Percentiles rank a stretch among this genome's conserved stretches.
These are phyloP conservation scores for Barbarea vulgaris DNA, from an alignment of 345 rosid species.

Conservation along the genomic window DNA sequence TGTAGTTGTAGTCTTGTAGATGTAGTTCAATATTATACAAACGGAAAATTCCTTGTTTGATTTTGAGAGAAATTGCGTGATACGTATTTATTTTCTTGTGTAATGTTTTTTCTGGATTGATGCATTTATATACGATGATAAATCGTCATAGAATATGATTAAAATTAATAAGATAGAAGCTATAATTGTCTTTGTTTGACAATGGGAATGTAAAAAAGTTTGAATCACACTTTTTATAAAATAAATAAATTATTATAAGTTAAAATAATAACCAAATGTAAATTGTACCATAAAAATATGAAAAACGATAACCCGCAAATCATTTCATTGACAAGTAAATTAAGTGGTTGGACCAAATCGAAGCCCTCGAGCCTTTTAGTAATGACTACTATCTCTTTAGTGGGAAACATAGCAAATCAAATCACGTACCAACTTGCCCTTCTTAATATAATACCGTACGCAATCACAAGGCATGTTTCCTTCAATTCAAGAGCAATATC, in stretches of 20 bases:
- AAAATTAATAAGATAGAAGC: neutral
- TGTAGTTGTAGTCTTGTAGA: neutral
- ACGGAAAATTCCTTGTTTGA: neutral
- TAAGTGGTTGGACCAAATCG: neutral
- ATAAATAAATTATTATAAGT: neutral
- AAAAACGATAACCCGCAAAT: neutral
- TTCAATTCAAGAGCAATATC: slow-evolving; percentile 12
- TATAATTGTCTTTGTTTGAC: neutral
- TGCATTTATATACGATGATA: neutral
- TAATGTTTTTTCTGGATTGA: neutral
- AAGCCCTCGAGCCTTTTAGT: neutral
- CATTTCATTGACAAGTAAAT: neutral
- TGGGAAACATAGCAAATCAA: slow-evolving; percentile 29
- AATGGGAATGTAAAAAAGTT: neutral
- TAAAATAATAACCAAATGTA: neutral
- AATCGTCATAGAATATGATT: neutral
- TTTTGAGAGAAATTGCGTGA: neutral
- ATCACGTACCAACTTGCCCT: slow-evolving; percentile 23
- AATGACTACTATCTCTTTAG: neutral
- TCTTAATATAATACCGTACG: slow-evolving; percentile 18
- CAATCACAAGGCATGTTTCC: slow-evolving; percentile 36
- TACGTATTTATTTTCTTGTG: neutral
- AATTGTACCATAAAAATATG: neutral
- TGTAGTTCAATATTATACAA: neutral
- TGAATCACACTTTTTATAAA: neutral